Percentiles rank a stretch among this genome's conserved stretches.
Conservation (phyloP, 345 rosid genomes). For the Rhodamnia argentea region DNA sequence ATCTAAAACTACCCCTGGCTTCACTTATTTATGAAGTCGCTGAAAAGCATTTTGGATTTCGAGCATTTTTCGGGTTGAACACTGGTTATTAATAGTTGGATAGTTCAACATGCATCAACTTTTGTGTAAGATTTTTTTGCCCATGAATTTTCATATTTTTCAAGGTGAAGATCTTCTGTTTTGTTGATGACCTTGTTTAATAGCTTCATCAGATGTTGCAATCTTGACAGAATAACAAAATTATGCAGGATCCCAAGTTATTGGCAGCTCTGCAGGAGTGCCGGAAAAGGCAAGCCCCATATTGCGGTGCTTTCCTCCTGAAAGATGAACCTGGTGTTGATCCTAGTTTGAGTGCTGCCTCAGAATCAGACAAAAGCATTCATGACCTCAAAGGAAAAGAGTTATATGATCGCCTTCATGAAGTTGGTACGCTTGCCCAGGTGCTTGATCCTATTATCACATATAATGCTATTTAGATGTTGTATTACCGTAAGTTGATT, state of each 20-base stretch:
- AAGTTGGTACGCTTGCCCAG: constrained; percentile 99
- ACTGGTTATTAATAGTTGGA: neutral
- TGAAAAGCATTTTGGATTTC: neutral
- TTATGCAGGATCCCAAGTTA: constrained; percentile 75
- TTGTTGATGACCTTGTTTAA: neutral
- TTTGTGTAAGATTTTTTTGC: neutral
- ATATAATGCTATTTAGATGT: neutral
- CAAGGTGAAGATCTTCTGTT: neutral
- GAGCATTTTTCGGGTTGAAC: neutral
- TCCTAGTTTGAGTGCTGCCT: constrained; percentile 41
- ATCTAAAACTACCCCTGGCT: neutral
- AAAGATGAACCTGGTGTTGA: constrained; percentile 80
- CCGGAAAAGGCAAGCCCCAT: constrained; percentile 91
- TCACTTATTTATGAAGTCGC: neutral
- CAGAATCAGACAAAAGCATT: constrained; percentile 63
- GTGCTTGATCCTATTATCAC: constrained; percentile 13
- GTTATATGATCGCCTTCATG: constrained; percentile 66
- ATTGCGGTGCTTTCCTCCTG: constrained; percentile 93
- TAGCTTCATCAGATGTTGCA: neutral
- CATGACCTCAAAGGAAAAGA: constrained; percentile 77
- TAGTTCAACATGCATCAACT: neutral
- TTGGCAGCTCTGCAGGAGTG: constrained; percentile 91
- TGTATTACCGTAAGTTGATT: neutral
- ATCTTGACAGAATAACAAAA: neutral
- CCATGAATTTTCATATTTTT: neutral